Conservation (phyloP, 2,329 filamentous ascomycete genomes). For the Botryotinia calthae region DNA sequence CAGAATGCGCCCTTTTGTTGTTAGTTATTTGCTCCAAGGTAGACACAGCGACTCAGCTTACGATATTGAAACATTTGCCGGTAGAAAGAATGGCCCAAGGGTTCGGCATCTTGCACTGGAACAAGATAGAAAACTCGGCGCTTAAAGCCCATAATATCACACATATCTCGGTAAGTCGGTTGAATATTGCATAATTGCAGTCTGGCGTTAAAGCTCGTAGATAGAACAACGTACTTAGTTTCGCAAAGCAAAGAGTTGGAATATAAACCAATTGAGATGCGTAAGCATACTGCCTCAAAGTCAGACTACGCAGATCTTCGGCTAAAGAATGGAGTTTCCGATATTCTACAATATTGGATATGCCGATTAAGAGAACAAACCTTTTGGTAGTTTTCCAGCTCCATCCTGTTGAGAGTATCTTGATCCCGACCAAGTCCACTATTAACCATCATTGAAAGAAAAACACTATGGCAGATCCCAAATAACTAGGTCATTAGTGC, state of each 20-base stretch:
- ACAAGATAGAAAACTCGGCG: constrained; percentile 22
- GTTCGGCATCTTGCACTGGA: constrained; percentile 35
- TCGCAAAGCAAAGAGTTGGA: constrained; percentile 32
- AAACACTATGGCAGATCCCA: constrained; percentile 18
- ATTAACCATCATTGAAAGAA: constrained; percentile 24
- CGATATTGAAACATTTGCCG: constrained; percentile 29
- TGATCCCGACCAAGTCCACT: constrained; percentile 27
- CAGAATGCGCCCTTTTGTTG: constrained; percentile 39
- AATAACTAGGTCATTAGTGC: constrained; percentile 1
- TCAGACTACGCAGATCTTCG: background rate
- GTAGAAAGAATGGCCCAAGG: constrained; percentile 32
- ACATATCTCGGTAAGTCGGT: constrained; percentile 17
- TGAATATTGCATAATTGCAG: constrained; percentile 20
- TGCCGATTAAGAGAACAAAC: constrained; percentile 13
- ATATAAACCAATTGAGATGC: constrained; percentile 35
- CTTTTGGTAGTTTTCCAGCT: constrained; percentile 26
- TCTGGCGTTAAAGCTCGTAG: constrained; percentile 15
- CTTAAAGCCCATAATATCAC: constrained; percentile 16
- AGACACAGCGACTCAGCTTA: constrained; percentile 14
- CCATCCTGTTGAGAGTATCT: constrained; percentile 20
- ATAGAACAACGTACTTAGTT: constrained; percentile 29
- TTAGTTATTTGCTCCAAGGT: background rate
- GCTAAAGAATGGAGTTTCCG: too few species aligned
- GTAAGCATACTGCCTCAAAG: constrained; percentile 31
- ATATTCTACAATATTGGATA: background rate